A percentile compares a stretch with the other conserved stretches of the same genome.
Conservation (phyloP, 2,329 filamentous ascomycete species). For the Rhynchosporium agropyri region DNA sequence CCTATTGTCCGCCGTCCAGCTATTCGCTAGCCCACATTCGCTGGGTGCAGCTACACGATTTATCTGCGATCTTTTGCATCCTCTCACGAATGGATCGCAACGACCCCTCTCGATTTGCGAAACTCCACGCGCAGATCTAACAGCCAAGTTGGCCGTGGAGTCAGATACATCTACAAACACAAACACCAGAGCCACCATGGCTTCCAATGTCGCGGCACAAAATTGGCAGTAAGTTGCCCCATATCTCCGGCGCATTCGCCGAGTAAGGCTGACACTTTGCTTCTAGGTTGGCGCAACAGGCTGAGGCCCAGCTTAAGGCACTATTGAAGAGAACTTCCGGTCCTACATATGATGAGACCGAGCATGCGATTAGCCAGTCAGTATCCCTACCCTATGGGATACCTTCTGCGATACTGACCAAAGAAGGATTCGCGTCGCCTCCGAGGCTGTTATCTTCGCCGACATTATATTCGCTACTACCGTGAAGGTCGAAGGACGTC, state of each 20-base stretch:
- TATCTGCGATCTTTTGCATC: slow-evolving; percentile 18
- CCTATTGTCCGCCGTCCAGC: slow-evolving; percentile 5
- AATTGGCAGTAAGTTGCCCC: slow-evolving; percentile 53
- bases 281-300: slow-evolving; percentile 46
- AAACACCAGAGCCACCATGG: slow-evolving; percentile 32
- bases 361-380: slow-evolving; percentile 41
- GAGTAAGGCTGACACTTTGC: slow-evolving; percentile 27
- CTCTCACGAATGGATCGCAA: slow-evolving; percentile 38
- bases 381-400: slow-evolving; percentile 16
- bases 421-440: slow-evolving; percentile 52
- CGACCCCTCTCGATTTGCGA: slow-evolving; percentile 35
- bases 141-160: slow-evolving; percentile 56
- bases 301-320: slow-evolving; percentile 52
- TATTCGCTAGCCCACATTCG: slow-evolving; percentile 19
- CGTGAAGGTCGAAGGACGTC: slow-evolving; percentile 65
- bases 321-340: slow-evolving; percentile 51
- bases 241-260: background rate
- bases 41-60: slow-evolving; percentile 17
- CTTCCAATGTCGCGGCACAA: slow-evolving; percentile 48
- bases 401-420: slow-evolving; percentile 23
- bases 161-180: slow-evolving; percentile 34
- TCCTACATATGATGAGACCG: slow-evolving; percentile 51
- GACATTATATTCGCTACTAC: slow-evolving; percentile 68
- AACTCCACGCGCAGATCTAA: slow-evolving; percentile 58
- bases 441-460: slow-evolving; percentile 71